Evolutionary conservation across 1,139 yeast genomes (phyloP).

Genomic region (Scheffersomyces lignicola): DNA sequence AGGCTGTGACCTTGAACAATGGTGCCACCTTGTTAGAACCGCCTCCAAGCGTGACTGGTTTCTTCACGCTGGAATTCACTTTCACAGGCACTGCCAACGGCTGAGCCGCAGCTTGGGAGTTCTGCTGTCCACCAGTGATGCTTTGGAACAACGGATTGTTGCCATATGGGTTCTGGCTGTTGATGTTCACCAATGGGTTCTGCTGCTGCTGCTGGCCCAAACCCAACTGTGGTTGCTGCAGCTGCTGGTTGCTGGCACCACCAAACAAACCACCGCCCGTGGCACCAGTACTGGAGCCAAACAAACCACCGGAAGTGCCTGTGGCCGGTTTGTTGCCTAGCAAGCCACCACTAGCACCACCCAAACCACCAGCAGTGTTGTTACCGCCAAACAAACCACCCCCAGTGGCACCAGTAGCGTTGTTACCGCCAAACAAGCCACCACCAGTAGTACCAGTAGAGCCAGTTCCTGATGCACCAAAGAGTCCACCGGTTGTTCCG

Average conservation of each 20-base stretch:
- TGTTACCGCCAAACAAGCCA: constrained; percentile 13
- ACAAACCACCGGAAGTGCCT: constrained; percentile 24
- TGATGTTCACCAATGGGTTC: constrained; percentile 42
- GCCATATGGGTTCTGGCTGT: constrained; percentile 72
- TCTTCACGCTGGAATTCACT: constrained; percentile 43
- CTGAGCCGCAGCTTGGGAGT: constrained; percentile 16
- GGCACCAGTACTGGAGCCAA: constrained; percentile 34
- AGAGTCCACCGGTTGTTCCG: constrained; percentile 23
- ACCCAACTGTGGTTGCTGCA: constrained; percentile 9
- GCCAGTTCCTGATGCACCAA: constrained; percentile 32
- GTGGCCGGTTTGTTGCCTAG: constrained; percentile 19
- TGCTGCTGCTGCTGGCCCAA: constrained; percentile 21
- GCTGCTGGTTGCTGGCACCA: constrained; percentile 14
- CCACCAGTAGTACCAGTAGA: constrained; percentile 15
- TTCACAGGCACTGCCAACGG: constrained; percentile 57
- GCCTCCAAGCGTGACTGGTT: constrained; percentile 56
- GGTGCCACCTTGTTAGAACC: constrained; percentile 62
- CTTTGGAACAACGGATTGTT: constrained; percentile 62
- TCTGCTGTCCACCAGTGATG: constrained; percentile 25
- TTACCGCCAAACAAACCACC: constrained; percentile 29
- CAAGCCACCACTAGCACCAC: constrained; percentile 17
- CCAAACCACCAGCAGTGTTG: constrained; percentile 8
- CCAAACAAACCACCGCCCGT: constrained; percentile 35
- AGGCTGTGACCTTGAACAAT: constrained; percentile 28
- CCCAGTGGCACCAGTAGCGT: constrained; percentile 13